Base-by-base conservation (phyloP, 441 rosid species). In the Jatropha podagrica region DNA sequence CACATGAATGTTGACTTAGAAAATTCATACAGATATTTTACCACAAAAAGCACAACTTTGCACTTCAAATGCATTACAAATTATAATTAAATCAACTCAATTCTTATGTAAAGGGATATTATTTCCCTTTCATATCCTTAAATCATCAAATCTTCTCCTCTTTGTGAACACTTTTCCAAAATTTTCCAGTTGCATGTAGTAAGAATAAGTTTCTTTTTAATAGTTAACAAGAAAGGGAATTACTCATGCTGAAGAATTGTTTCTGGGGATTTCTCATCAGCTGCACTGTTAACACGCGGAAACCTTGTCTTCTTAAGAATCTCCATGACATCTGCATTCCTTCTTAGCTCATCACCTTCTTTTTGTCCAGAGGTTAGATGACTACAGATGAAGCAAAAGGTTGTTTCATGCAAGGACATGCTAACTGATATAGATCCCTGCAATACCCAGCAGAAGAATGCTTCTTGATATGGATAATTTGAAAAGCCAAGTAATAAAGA, bases 381-480 rank as follows among this genome's bases (percentile, higher is more conserved):
- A 64, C 86, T 91, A 77, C 99, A 96, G 61, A 96, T 78, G 79
- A 96, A 94, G 88, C 99, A 96, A 81, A 96, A 96, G 84, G 92
- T 94, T 55, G 99, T 94, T 87, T 96, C 93, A 78, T 94, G 97
- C 74, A 94, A 80, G 74, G 91, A 87, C 99, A 96, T 91, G 85
- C 99, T 96, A 76, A 94, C 81, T 9, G 98, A 92, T 81, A 96
- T 94, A 42, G 99, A 96, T 68, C 99, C 99, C 99, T 96, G 87
- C 72, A 80, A 85, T 41, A 78, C 11, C 68, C 84, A 62, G 65
- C 75, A 77, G 61, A 56, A 78, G 62, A 56, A 27, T 37, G 26
- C 23, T 55, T 41, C 23, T 56, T 48, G 27, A 63, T 79, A 61
- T 67, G 70, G 49, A 42, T 69, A 66, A 27, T 14, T 38, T 17